phyloP scores from a whole-genome alignment of 192 early-diverging fungal species.

The Entomortierella chlamydospora region DNA sequence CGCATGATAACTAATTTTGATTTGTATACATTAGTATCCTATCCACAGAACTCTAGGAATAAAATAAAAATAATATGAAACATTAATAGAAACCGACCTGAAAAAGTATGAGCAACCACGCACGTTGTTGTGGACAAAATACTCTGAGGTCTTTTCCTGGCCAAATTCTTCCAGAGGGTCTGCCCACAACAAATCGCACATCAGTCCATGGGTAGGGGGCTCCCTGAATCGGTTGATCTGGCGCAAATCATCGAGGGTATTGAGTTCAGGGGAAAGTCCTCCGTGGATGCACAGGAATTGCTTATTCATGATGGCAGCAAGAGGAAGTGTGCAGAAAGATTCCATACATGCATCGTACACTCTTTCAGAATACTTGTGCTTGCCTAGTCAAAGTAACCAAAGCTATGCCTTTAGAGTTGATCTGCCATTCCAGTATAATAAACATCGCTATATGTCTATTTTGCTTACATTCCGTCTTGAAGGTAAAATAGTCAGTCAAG shows the following conservation, averaged over 20 bases:
- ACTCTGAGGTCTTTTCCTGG: constrained; percentile 90
- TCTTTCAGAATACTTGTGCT: constrained; percentile 92
- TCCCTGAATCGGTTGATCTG: constrained; percentile 93
- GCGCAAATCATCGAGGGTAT: constrained; percentile 91
- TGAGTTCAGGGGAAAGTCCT: constrained; percentile 92
- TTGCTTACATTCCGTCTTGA: constrained; percentile 93
- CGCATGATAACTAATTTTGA: constrained; percentile 78
- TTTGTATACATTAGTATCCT: not conserved
- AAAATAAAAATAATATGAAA: not conserved
- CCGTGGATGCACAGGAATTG: constrained; percentile 98
- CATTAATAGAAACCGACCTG: constrained; percentile 60
- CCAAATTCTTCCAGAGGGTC: constrained; percentile 98
- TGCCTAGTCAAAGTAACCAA: no score
- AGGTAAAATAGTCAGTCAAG: constrained; percentile 97
- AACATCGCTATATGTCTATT: not conserved
- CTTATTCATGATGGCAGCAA: constrained; percentile 94
- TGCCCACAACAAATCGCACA: constrained; percentile 96
- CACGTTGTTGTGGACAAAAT: constrained; percentile 92
- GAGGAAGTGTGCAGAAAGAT: constrained; percentile 92
- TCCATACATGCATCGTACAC: constrained; percentile 94
- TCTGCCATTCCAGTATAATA: no score
- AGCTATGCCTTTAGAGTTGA: no score
- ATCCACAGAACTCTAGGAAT: not conserved
- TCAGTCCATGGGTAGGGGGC: constrained; percentile 92
- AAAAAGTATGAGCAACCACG: constrained; percentile 97